A percentile compares a stretch with the other conserved stretches of the same genome.
These are phyloP conservation scores for Henckelia pumila DNA, from an alignment of 257 asterid genomes.

Conservation along the genomic window DNA sequence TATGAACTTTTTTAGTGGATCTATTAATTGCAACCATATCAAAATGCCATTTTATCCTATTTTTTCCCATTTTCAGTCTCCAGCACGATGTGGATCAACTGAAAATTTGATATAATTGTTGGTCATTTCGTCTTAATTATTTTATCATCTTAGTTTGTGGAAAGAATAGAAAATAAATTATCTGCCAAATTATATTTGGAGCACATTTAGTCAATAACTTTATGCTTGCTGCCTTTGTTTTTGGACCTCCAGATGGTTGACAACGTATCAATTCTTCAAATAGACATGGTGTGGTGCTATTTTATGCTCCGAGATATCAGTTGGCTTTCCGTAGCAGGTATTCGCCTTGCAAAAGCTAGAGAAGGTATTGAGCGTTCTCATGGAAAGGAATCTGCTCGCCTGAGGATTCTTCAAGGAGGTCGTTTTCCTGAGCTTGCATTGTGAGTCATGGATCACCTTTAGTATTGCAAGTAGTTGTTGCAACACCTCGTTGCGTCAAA, in stretches of 20 bases:
- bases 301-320: slow-evolving; percentile 89
- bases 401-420: slow-evolving; percentile 81
- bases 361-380: slow-evolving; percentile 91
- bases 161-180: not conserved
- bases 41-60: slow-evolving; percentile 25
- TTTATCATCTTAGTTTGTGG: not conserved
- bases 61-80: slow-evolving; percentile 4
- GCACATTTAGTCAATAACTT: slow-evolving; percentile 16
- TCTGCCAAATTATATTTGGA: not conserved
- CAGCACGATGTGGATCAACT: not conserved
- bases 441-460: slow-evolving; percentile 39
- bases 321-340: slow-evolving; percentile 86
- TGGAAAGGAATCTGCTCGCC: slow-evolving; percentile 85
- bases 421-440: slow-evolving; percentile 81
- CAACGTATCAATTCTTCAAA: slow-evolving; percentile 84
- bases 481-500: slow-evolving; percentile 18
- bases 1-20: slow-evolving; percentile 1
- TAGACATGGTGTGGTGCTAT: slow-evolving; percentile 99
- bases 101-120: slow-evolving; percentile 16
- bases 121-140: not conserved
- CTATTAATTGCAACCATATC: slow-evolving; percentile 1
- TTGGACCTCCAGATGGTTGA: slow-evolving; percentile 71
- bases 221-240: slow-evolving; percentile 21
- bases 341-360: slow-evolving; percentile 82
- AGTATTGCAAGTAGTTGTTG: slow-evolving; percentile 6